phyloP scores from a whole-genome alignment of 2,329 filamentous ascomycete genomes.

The Alternaria rosae region DNA sequence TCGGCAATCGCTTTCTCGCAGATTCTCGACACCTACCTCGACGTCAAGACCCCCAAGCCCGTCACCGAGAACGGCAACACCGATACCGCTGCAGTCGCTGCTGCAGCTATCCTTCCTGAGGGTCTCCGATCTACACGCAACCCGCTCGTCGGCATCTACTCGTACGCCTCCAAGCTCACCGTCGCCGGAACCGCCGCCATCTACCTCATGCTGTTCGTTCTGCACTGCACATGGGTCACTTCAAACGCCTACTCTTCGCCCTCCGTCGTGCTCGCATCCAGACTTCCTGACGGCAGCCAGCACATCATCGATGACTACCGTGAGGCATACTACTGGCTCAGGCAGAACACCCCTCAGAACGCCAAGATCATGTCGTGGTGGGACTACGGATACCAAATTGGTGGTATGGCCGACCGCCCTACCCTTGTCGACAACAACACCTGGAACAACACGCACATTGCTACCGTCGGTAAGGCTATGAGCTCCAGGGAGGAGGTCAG shows the following conservation, averaged over 20 bases:
- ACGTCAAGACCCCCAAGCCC: constrained; percentile 66
- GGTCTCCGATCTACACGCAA: constrained; percentile 74
- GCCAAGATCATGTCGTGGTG: constrained; percentile 99
- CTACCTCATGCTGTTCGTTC: constrained; percentile 91
- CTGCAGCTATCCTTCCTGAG: constrained; percentile 59
- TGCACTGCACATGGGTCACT: constrained; percentile 99
- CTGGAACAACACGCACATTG: constrained; percentile 99
- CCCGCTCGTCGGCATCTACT: constrained; percentile 85
- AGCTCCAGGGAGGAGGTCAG: constrained; percentile 96
- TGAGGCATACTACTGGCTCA: constrained; percentile 99
- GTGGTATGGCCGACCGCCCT: constrained; percentile 97
- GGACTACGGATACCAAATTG: constrained; percentile 99
- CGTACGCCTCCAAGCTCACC: constrained; percentile 77
- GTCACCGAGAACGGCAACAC: constrained; percentile 51
- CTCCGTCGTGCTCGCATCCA: constrained; percentile 92
- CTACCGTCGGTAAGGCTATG: constrained; percentile 99
- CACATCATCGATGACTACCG: constrained; percentile 99
- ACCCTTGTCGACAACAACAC: constrained; percentile 99
- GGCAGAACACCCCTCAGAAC: constrained; percentile 92
- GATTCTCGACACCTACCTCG: constrained; percentile 86
- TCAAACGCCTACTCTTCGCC: constrained; percentile 99
- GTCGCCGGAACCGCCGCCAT: constrained; percentile 75
- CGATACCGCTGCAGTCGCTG: constrained; percentile 49
- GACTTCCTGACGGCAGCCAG: constrained; percentile 90
- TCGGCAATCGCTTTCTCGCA: constrained; percentile 87